Base-by-base conservation (phyloP, 352 stramenopile genomes). In the Aphanomyces invadans region DNA sequence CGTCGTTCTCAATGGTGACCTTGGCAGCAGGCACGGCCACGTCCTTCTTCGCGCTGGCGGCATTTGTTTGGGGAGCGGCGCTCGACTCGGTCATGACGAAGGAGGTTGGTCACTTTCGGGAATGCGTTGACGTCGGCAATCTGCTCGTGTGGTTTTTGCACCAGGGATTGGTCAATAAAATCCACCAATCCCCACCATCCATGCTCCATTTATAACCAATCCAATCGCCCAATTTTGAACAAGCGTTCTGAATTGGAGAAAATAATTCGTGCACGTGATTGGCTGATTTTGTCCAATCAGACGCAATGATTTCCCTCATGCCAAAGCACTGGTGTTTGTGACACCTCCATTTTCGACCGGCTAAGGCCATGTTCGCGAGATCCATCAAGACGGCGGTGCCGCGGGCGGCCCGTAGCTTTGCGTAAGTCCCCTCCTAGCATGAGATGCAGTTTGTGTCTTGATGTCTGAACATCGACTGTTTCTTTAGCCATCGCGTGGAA, bases 401-500 rank as follows among this genome's bases (percentile, higher is more conserved):
- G 0, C 25, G 19, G 4, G 11, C 29, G 4, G 49, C n/a, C 17
- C 49, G 49, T 15, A 38, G 4, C 49, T 33, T 57, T 29, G 49
- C 49, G 49, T 57, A 57, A 9, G 49, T 57, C 21, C 36, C 36
- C 36, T 42, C 15, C 36, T 42, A 42, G 15, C 36, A 42, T 42
- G 7, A 42, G 7, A 42, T 42, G 36, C 36, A 42, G n/a, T n/a
- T n/a, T n/a, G n/a, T n/a, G n/a, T n/a, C n/a, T n/a, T n/a, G n/a
- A n/a, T n/a, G n/a, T n/a, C n/a, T n/a, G n/a, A n/a, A n/a, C n/a
- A n/a, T n/a, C n/a, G n/a, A n/a, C n/a, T n/a, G n/a, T n/a, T n/a
- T n/a, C n/a, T n/a, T n/a, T n/a, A 93, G 85, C 55, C 83, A 94
- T 72, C 81, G 82, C 42, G 85, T 94, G 60, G 77, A 78, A 62